Percentiles rank a stretch among this genome's conserved stretches.
phyloP scores from a whole-genome alignment of 2,329 filamentous ascomycete genomes.

The Ilyonectria robusta region DNA sequence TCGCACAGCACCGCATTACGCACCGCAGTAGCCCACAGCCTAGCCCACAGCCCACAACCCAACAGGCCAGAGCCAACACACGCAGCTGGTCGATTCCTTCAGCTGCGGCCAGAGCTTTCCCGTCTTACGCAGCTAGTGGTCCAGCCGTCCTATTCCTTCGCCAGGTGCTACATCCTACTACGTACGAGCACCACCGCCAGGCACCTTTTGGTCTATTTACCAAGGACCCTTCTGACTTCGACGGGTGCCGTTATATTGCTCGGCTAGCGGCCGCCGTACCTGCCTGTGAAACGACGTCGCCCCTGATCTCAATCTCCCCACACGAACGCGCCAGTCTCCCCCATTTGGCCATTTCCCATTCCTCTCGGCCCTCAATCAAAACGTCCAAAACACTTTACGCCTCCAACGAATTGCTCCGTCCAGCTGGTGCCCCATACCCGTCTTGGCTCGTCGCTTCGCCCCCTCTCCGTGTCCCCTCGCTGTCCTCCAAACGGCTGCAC shows the following conservation, averaged over 20 bases:
- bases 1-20: background rate
- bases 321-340: constrained; percentile 26
- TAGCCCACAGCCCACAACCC: background rate
- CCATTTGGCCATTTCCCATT: constrained; percentile 20
- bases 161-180: no score
- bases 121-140: background rate
- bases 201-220: background rate
- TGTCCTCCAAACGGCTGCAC: background rate
- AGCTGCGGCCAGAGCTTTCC: background rate
- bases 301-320: constrained; percentile 43
- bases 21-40: background rate
- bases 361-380: constrained; percentile 20
- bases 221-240: background rate
- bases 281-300: constrained; percentile 48
- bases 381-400: constrained; percentile 31
- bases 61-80: background rate
- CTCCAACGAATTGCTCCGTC: constrained; percentile 34
- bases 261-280: constrained; percentile 42
- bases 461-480: background rate
- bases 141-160: background rate
- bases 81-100: background rate
- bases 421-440: background rate
- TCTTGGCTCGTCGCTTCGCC: background rate
- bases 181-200: background rate
- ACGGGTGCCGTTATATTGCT: constrained; percentile 35